A percentile compares a stretch with the other conserved stretches of the same genome.
Evolutionary conservation across 805 yeast genomes (phyloP).

Genomic region (Suhomyces prunicola): DNA sequence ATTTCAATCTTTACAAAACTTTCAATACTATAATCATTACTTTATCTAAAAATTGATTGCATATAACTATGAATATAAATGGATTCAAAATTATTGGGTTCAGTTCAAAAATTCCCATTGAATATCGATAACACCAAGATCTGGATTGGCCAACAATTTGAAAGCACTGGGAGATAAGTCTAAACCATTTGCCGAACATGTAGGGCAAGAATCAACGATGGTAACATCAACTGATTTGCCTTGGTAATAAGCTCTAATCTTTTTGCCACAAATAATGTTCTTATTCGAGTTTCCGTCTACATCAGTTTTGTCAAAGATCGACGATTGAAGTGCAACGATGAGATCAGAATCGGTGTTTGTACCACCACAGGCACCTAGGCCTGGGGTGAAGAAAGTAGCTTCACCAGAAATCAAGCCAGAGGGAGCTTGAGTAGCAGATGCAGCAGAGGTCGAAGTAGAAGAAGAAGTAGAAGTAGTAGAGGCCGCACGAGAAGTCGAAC

Average conservation of each 20-base stretch:
- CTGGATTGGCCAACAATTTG: constrained; percentile 44
- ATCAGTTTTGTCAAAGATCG: constrained; percentile 32
- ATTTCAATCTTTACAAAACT: background rate
- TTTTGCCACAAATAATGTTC: constrained; percentile 47
- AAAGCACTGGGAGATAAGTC: constrained; percentile 63
- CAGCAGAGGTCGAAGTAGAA: background rate
- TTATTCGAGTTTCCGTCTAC: constrained; percentile 36
- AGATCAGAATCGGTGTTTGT: constrained; percentile 41
- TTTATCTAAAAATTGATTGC: background rate
- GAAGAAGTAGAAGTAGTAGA: background rate
- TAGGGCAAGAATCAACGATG: constrained; percentile 55
- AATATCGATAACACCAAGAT: constrained; percentile 50
- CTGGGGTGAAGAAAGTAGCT: constrained; percentile 46
- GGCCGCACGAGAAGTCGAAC: background rate
- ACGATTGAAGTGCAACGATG: constrained; percentile 49
- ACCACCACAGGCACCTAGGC: constrained; percentile 54
- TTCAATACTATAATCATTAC: background rate
- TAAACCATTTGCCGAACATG: constrained; percentile 46
- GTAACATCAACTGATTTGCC: constrained; percentile 53
- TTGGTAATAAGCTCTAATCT: constrained; percentile 42
- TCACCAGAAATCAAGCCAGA: constrained; percentile 29
- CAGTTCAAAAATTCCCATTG: constrained; percentile 40
- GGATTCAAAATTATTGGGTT: background rate
- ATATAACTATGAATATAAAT: background rate
- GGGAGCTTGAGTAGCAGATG: background rate